Conservation (phyloP, 192 early-diverging fungal species). For the Coemansia sp. region DNA sequence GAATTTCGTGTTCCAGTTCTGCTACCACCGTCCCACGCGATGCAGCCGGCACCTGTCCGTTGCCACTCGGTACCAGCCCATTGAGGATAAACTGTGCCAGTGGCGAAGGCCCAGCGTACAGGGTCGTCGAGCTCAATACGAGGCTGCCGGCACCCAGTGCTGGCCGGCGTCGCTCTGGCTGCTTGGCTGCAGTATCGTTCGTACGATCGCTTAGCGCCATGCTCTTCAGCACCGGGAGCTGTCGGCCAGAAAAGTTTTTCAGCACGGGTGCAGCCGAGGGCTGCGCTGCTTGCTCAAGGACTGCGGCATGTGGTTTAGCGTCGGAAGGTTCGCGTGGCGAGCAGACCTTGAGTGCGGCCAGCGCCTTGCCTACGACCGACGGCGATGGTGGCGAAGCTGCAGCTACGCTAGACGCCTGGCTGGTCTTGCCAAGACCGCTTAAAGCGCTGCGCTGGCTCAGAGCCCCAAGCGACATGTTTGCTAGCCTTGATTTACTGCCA, state of each 20-base stretch:
- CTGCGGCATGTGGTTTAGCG: not conserved
- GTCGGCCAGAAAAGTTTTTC: conserved; percentile 39
- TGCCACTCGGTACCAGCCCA: not conserved
- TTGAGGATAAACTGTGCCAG: conserved; percentile 49
- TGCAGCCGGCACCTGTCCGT: not conserved
- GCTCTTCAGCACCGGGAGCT: conserved; percentile 24
- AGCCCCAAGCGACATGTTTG: conserved; percentile 8
- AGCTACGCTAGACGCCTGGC: not conserved
- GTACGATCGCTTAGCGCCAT: not conserved
- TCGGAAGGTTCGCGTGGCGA: not conserved
- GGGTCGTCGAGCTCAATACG: conserved; percentile 11
- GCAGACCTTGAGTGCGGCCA: conserved; percentile 35
- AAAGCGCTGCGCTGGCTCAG: not conserved
- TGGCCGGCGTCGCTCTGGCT: conserved; percentile 10
- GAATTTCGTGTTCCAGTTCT: conserved; percentile 26
- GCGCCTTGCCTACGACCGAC: conserved; percentile 41
- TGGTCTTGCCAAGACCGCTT: not conserved
- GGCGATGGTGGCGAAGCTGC: not conserved
- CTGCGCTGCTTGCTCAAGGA: not conserved
- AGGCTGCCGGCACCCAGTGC: conserved; percentile 5
- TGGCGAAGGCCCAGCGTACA: conserved; percentile 42
- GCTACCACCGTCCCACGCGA: conserved; percentile 10
- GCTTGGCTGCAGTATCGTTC: not conserved
- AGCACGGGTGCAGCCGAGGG: conserved; percentile 6
- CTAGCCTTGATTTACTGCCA: not conserved